Base-by-base conservation (phyloP, 2,329 filamentous ascomycete genomes). In the Aspergillus tamarii region DNA sequence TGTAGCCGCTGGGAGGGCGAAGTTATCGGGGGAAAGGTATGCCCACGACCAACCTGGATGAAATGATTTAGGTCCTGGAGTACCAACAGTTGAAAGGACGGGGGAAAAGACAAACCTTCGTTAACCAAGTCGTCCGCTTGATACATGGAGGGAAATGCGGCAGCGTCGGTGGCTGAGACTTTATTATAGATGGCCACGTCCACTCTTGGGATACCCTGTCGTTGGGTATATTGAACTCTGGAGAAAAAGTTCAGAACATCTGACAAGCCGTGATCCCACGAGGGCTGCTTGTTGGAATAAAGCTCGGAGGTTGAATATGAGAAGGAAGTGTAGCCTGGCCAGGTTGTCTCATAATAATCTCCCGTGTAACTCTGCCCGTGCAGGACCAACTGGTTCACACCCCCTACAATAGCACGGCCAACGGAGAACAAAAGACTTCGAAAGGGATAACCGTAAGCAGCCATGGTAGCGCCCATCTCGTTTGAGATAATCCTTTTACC, bases 261-360 rank as follows among this genome's bases (percentile, higher is more conserved):
- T 1, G 62, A 62, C 36, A 67, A 64, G 0, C 63, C 65, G 46
- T 69, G 65, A 8, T 64, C 43, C 63, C 66, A 72, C 0, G 61
- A 62, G 12, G 68, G 69, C 48, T 70, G 65, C 11, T 68, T 67
- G 7, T 67, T 50, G 4, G 66, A 69, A 41, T 61, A 67, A 14
- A 65, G 46, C 10, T 81, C 79, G 0, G 77, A 76, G 60, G 79
- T 83, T 0, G 72, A 45, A 63, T 82, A 84, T 5, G 57, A 63
- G 57, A 84, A 84, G 0, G 81, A 73, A 0, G 78, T 80, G 60
- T 78, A 83, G 0, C 80, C 80, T 2, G 82, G 82, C 82, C 83
- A 84, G 0, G 81, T 83, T 1, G 81, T 84, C 50, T 80, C 77
- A 0, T 70, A 69, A 61, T 84, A 84, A 4, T 77, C 67, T 1